phyloP scores from a whole-genome alignment of 176 grass and related monocot genomes.

The Musa troglodytarum region DNA sequence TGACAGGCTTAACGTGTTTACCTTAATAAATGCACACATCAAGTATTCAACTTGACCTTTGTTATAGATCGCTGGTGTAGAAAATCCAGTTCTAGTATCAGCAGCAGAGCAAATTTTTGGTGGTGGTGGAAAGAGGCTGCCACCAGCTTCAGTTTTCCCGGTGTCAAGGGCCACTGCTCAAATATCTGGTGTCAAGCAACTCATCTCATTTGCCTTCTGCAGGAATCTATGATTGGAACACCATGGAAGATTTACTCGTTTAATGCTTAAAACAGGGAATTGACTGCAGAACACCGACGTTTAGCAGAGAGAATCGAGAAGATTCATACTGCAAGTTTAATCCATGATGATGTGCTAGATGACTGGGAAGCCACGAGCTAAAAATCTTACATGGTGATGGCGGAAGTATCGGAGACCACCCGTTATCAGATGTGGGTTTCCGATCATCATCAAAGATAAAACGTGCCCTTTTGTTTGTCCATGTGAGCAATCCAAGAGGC shows the following conservation, averaged over 20 bases:
- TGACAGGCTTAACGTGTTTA: no score
- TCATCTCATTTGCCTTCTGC: conserved; percentile 9
- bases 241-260: conserved; percentile 17
- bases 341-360: conserved; percentile 93
- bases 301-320: conserved; percentile 94
- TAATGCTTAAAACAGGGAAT: conserved; percentile 41
- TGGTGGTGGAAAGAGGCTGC: conserved; percentile 86
- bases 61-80: conserved; percentile 71
- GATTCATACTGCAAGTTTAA: conserved; percentile 93
- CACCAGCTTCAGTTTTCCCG: conserved; percentile 93
- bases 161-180: conserved; percentile 85
- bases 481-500: no score
- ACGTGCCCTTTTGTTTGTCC: no score
- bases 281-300: conserved; percentile 63
- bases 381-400: neutral
- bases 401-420: neutral
- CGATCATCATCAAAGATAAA: no score
- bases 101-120: conserved; percentile 91
- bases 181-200: conserved; percentile 60
- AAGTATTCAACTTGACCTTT: conserved; percentile 11
- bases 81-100: conserved; percentile 87
- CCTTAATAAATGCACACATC: neutral
- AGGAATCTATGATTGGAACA: no score
- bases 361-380: conserved; percentile 80
- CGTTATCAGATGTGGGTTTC: no score